Percentiles rank a stretch among this genome's conserved stretches.
Evolutionary conservation across 495 filamentous ascomycete genomes (phyloP).

Genomic region (Hypoxylon perforatum): DNA sequence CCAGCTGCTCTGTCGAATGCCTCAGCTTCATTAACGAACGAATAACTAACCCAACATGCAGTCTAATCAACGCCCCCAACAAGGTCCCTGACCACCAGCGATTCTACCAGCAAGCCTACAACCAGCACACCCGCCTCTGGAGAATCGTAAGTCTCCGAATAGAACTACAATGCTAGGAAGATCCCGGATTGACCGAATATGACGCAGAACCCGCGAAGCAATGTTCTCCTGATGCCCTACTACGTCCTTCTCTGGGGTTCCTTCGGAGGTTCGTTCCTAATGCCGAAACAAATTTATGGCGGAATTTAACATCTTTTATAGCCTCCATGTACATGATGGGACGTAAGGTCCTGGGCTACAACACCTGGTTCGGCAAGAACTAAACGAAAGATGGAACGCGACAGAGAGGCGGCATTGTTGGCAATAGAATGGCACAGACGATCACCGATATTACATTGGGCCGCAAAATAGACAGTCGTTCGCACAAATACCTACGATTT

Average conservation of each 20-base stretch:
- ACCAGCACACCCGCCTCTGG: slow-evolving; percentile 78
- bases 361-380: slow-evolving; percentile 83
- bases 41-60: slow-evolving; percentile 44
- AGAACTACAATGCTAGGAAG: not conserved
- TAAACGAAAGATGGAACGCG: slow-evolving; percentile 47
- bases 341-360: slow-evolving; percentile 75
- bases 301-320: slow-evolving; percentile 66
- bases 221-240: slow-evolving; percentile 77
- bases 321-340: slow-evolving; percentile 68
- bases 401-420: not conserved
- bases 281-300: slow-evolving; percentile 7
- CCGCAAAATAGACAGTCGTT: slow-evolving; percentile 40
- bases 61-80: slow-evolving; percentile 84
- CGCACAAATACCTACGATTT: slow-evolving; percentile 26
- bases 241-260: slow-evolving; percentile 73
- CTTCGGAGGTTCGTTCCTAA: slow-evolving; percentile 54
- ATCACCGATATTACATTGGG: slow-evolving; percentile 25
- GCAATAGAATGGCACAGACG: slow-evolving; percentile 26
- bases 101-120: slow-evolving; percentile 83
- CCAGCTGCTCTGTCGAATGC: slow-evolving; percentile 3
- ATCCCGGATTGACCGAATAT: slow-evolving; percentile 44
- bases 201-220: slow-evolving; percentile 70
- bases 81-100: slow-evolving; percentile 86
- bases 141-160: slow-evolving; percentile 74
- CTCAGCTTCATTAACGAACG: slow-evolving; percentile 20